Evolutionary conservation across 1,284 basidiomycete species (phyloP).

Genomic region (Tremellales sp.): DNA sequence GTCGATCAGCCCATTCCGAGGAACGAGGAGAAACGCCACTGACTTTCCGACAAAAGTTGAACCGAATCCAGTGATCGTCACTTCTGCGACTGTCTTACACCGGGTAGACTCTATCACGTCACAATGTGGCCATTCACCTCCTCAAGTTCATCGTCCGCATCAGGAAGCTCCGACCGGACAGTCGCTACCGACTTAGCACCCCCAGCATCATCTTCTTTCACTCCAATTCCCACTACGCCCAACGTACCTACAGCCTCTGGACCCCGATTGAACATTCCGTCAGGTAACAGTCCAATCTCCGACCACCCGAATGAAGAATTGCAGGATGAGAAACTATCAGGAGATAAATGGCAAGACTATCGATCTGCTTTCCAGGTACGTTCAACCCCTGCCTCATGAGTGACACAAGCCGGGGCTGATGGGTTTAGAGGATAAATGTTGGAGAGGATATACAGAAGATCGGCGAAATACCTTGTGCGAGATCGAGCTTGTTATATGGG

Average conservation of each 20-base stretch:
- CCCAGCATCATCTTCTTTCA: not conserved
- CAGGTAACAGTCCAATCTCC: slow-evolving; percentile 17
- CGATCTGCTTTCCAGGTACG: slow-evolving; percentile 13
- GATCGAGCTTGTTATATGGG: slow-evolving; percentile 44
- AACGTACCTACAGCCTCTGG: not conserved
- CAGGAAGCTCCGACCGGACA: not conserved
- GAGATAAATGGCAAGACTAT: slow-evolving; percentile 11
- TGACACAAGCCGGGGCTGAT: too few relatives aligned
- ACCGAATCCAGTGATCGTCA: too few relatives aligned
- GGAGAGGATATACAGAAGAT: slow-evolving; percentile 45
- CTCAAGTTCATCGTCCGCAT: too few relatives aligned
- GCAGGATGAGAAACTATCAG: slow-evolving; percentile 12
- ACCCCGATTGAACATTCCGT: slow-evolving; percentile 10
- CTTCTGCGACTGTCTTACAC: too few relatives aligned
- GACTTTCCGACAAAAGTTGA: too few relatives aligned
- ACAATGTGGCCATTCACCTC: not conserved
- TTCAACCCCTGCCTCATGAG: not conserved
- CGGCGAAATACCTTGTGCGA: slow-evolving; percentile 40
- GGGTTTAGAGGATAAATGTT: slow-evolving; percentile 22
- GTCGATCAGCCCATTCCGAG: too few relatives aligned
- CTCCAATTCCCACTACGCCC: not conserved
- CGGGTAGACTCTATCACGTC: too few relatives aligned
- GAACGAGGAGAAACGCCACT: too few relatives aligned
- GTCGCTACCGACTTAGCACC: not conserved
- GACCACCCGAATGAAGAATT: slow-evolving; percentile 6